Percentiles rank a stretch among this genome's conserved stretches.
Conservation (phyloP, 2,329 filamentous ascomycete species). For the Eurotiales sp. region DNA sequence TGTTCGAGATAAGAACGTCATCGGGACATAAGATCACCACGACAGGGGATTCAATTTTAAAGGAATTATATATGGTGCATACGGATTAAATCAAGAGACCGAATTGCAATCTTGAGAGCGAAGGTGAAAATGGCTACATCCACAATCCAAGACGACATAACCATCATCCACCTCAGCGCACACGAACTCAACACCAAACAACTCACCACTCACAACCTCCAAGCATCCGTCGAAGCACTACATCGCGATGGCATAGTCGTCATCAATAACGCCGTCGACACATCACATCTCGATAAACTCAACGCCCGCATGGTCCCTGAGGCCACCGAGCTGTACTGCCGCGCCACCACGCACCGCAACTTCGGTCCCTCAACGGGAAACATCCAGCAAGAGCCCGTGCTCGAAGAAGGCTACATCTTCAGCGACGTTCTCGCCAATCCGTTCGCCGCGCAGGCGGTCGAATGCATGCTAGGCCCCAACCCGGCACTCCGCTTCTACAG, state of each 20-base stretch:
- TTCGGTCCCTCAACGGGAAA: constrained; percentile 32
- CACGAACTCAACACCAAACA: constrained; percentile 15
- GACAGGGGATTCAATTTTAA: too few species aligned
- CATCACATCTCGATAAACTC: constrained; percentile 30
- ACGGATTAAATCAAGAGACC: not conserved
- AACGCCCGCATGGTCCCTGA: constrained; percentile 28
- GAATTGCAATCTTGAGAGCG: not conserved
- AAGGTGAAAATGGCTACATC: constrained; percentile 7
- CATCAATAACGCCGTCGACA: constrained; percentile 34
- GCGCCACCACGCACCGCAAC: constrained; percentile 24
- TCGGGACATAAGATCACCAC: not conserved
- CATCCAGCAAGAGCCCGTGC: constrained; percentile 40
- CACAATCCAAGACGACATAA: constrained; percentile 12
- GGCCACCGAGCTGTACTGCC: constrained; percentile 29
- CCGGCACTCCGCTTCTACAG: constrained; percentile 37
- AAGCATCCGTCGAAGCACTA: constrained; percentile 24
- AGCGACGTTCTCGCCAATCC: constrained; percentile 39
- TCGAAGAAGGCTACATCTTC: constrained; percentile 31
- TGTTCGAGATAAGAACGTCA: too few species aligned
- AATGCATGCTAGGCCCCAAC: constrained; percentile 36
- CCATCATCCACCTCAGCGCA: constrained; percentile 11
- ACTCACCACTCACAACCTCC: constrained; percentile 22
- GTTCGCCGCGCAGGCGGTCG: constrained; percentile 32
- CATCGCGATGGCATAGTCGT: constrained; percentile 38
- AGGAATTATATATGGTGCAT: too few species aligned